A percentile compares a stretch with the other conserved stretches of the same genome.
Conservation (phyloP, 78 protist genomes). For the Dictyostelium capitatum region DNA sequence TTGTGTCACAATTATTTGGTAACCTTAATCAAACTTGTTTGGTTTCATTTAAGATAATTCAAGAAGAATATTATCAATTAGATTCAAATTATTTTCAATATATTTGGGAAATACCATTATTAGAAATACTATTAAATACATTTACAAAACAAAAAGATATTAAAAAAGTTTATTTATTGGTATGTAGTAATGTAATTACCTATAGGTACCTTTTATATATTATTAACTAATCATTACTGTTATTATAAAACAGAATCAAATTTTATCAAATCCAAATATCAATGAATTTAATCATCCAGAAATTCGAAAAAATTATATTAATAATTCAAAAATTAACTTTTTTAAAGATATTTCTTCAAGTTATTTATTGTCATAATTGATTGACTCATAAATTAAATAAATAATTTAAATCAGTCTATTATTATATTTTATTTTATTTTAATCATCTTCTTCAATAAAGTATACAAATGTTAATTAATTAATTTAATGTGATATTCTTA, state of each 20-base stretch:
- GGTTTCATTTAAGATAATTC: conserved; percentile 44
- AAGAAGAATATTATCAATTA: conserved; percentile 51
- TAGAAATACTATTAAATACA: conserved; percentile 42
- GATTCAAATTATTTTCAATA: conserved; percentile 63
- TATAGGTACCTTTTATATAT: too few relatives aligned
- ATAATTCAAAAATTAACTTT: conserved; percentile 46
- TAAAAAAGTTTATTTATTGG: conserved; percentile 7
- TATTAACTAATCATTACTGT: too few relatives aligned
- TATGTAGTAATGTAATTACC: not conserved
- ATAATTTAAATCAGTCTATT: too few relatives aligned
- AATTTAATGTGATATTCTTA: too few relatives aligned
- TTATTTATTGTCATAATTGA: conserved; percentile 36
- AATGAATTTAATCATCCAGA: conserved; percentile 59
- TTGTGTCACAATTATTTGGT: conserved; percentile 36
- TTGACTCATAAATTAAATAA: too few relatives aligned
- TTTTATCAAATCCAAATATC: conserved; percentile 33
- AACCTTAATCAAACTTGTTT: conserved; percentile 4
- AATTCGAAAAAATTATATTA: conserved; percentile 14
- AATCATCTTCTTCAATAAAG: too few relatives aligned
- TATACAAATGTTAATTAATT: too few relatives aligned
- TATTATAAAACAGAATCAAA: too few relatives aligned
- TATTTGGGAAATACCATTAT: conserved; percentile 61
- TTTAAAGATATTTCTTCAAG: conserved; percentile 35
- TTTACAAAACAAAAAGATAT: conserved; percentile 58
- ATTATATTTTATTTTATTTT: too few relatives aligned